Conservation (phyloP, 139 green algal genomes). For the Asterochloris sp. region DNA sequence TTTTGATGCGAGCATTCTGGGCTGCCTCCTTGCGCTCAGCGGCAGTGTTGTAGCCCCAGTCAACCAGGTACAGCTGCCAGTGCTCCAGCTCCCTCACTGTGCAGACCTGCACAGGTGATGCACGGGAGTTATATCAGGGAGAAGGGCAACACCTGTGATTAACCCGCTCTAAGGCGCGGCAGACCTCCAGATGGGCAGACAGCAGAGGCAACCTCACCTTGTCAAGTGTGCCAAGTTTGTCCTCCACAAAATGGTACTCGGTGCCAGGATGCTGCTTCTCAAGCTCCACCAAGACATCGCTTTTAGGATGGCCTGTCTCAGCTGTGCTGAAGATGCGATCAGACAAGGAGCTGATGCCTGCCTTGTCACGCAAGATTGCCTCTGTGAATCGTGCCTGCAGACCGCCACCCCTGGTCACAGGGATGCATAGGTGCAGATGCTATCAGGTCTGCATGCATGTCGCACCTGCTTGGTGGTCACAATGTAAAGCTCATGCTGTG, state of each 20-base stretch:
- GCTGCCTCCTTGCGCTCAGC: constrained; percentile 49
- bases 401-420: not conserved
- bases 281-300: constrained; percentile 66
- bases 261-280: constrained; percentile 49
- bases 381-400: constrained; percentile 81
- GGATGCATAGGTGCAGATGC: constrained; percentile 22
- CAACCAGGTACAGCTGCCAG: constrained; percentile 85
- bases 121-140: no score
- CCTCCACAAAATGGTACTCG: constrained; percentile 82
- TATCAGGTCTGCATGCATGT: constrained; percentile 70
- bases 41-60: constrained; percentile 93
- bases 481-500: constrained; percentile 83
- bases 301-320: constrained; percentile 74
- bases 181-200: not conserved
- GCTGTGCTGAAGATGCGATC: constrained; percentile 85
- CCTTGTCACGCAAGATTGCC: constrained; percentile 82
- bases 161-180: not conserved
- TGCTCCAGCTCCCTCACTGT: constrained; percentile 37
- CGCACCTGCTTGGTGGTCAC: constrained; percentile 97
- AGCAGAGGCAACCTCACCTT: constrained; percentile 52
- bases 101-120: constrained; percentile 42
- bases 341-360: constrained; percentile 63
- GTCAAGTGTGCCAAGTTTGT: constrained; percentile 86
- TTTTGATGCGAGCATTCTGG: constrained; percentile 26
- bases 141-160: no score